phyloP scores from a whole-genome alignment of 2,329 filamentous ascomycete genomes.

The Albifimbria verrucaria region DNA sequence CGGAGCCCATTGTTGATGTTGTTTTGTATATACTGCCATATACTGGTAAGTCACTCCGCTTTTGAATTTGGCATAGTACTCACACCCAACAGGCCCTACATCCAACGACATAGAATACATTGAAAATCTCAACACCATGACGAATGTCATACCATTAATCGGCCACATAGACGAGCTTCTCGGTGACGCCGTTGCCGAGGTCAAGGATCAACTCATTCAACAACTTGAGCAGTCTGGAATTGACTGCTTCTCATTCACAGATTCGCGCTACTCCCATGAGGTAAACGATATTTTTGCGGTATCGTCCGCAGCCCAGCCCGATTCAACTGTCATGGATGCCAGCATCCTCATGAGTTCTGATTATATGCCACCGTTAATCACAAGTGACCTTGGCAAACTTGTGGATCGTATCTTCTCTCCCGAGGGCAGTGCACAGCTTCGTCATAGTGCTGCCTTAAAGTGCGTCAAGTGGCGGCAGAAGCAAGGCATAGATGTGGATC shows the following conservation, averaged over 20 bases:
- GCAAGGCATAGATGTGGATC: conserved; percentile 11
- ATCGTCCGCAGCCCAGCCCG: conserved; percentile 68
- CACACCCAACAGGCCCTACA: conserved; percentile 24
- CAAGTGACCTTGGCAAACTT: conserved; percentile 69
- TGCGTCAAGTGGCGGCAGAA: conserved; percentile 66
- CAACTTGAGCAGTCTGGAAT: conserved; percentile 57
- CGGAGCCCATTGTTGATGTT: conserved; percentile 79
- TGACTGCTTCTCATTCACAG: conserved; percentile 64
- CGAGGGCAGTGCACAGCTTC: conserved; percentile 75
- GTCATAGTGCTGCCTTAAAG: conserved; percentile 80
- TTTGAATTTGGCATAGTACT: neutral
- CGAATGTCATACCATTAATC: conserved; percentile 82
- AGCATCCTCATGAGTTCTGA: conserved; percentile 90
- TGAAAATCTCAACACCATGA: conserved; percentile 64
- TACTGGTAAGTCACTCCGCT: conserved; percentile 43
- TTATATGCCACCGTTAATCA: conserved; percentile 76
- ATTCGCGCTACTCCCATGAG: conserved; percentile 20
- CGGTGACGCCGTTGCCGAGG: conserved; percentile 48
- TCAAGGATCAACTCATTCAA: conserved; percentile 58
- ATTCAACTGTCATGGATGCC: conserved; percentile 85
- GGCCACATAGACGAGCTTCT: conserved; percentile 71
- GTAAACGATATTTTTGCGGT: conserved; percentile 63
- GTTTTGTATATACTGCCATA: conserved; percentile 78
- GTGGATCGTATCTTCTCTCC: conserved; percentile 74
- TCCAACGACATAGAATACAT: conserved; percentile 66